Evolutionary conservation across 352 stramenopile species (phyloP).

Genomic region (Phytophthora aleatoria): DNA sequence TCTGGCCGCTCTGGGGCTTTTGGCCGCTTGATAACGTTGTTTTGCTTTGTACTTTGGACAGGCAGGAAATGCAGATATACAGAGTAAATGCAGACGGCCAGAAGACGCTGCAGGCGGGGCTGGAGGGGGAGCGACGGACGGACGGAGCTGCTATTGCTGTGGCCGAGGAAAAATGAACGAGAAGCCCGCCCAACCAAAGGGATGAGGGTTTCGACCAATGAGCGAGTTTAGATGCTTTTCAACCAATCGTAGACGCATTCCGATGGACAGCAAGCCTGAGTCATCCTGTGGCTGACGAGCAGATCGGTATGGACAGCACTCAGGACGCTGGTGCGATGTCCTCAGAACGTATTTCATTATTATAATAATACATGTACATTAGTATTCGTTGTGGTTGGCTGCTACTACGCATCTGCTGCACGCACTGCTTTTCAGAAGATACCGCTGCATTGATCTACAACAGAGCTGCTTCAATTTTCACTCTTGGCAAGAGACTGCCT

Average conservation of each 20-base stretch:
- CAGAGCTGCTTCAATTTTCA: background rate
- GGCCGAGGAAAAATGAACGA: slow-evolving; percentile 8
- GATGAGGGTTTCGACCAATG: slow-evolving; percentile 8
- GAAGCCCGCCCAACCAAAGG: slow-evolving; percentile 9
- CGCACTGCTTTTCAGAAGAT: background rate
- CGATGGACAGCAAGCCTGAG: background rate
- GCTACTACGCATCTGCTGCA: too few species aligned
- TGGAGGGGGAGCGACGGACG: background rate
- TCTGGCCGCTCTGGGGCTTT: slow-evolving; percentile 3
- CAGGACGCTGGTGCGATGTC: too few species aligned
- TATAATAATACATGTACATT: too few species aligned
- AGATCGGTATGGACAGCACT: slow-evolving; percentile 3
- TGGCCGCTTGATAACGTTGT: background rate
- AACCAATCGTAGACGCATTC: background rate
- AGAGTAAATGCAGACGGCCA: slow-evolving; percentile 7
- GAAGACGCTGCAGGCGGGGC: slow-evolving; percentile 3
- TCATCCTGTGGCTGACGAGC: slow-evolving; percentile 2
- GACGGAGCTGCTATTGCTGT: background rate
- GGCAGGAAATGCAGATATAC: slow-evolving; percentile 15
- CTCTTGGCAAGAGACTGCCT: background rate
- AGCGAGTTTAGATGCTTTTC: background rate
- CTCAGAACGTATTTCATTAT: too few species aligned
- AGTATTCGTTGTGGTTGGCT: too few species aligned
- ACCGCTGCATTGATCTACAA: background rate
- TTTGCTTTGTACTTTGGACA: slow-evolving; percentile 4